phyloP scores from a whole-genome alignment of 225 moss, liverwort and hornwort species.

The Sphagnum contortum region DNA sequence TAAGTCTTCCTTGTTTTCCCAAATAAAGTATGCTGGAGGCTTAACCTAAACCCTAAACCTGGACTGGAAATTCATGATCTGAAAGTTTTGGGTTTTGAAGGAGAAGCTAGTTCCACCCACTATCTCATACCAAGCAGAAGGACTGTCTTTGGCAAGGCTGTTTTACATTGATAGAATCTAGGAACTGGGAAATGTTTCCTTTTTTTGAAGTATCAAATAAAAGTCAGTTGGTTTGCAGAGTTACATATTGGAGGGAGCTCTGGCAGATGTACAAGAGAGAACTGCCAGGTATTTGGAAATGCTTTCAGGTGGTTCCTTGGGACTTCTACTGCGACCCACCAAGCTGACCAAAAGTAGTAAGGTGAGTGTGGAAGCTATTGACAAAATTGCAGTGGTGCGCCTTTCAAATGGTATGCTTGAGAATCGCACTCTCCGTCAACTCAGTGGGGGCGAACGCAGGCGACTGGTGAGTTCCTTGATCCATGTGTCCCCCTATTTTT shows the following conservation, averaged over 20 bases:
- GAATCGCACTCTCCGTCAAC: conserved; percentile 77
- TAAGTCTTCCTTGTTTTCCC: conserved; percentile 9
- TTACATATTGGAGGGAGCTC: conserved; percentile 82
- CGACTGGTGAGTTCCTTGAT: conserved; percentile 51
- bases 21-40: too few species aligned
- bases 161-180: neutral
- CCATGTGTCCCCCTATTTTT: too few species aligned
- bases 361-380: conserved; percentile 69
- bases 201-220: too few species aligned
- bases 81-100: too few species aligned
- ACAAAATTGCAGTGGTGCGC: conserved; percentile 75
- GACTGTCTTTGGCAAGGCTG: too few species aligned
- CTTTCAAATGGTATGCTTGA: conserved; percentile 55
- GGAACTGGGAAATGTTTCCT: neutral
- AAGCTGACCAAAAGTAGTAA: conserved; percentile 73
- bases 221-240: conserved; percentile 36
- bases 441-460: conserved; percentile 96
- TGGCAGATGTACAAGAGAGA: conserved; percentile 86
- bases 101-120: too few species aligned
- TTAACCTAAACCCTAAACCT: too few species aligned
- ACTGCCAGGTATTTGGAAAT: conserved; percentile 70
- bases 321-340: conserved; percentile 73
- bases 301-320: conserved; percentile 81
- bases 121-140: too few species aligned
- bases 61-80: too few species aligned